phyloP scores from a whole-genome alignment of 805 yeast genomes.

The Isabelozyma heimii region DNA sequence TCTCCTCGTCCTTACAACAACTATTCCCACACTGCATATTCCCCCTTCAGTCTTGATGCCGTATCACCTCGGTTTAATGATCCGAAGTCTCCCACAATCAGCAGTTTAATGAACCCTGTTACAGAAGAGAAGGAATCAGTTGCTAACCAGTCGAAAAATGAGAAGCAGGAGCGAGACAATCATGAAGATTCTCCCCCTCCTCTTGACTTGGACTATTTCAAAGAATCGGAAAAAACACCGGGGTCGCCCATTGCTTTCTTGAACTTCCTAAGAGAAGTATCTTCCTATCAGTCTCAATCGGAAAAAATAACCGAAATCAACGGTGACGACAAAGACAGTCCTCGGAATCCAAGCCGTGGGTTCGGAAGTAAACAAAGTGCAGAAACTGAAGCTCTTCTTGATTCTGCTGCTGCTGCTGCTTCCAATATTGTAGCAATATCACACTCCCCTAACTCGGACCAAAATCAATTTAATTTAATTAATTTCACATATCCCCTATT shows the following conservation, averaged over 20 bases:
- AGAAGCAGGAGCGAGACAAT: neutral
- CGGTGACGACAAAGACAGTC: neutral
- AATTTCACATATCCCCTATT: neutral
- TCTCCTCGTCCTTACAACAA: neutral
- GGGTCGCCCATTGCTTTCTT: slow-evolving; percentile 21
- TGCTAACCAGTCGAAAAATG: neutral
- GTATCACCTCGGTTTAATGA: neutral
- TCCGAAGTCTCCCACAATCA: slow-evolving; percentile 9
- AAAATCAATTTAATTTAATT: neutral
- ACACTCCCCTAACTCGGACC: neutral
- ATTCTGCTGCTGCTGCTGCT: neutral
- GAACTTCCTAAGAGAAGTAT: slow-evolving; percentile 21
- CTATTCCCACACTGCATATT: neutral
- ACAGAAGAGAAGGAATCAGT: neutral
- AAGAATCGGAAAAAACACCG: slow-evolving; percentile 4
- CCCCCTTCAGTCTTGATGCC: neutral
- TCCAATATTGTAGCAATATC: neutral
- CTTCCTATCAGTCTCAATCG: slow-evolving; percentile 6
- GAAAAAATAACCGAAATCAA: neutral
- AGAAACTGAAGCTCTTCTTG: neutral
- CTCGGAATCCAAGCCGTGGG: neutral
- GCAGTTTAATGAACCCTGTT: slow-evolving; percentile 8
- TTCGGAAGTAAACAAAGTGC: neutral
- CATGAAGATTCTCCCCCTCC: slow-evolving; percentile 1
- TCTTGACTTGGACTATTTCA: neutral